Percentiles rank a stretch among this genome's conserved stretches.
Evolutionary conservation across 441 rosid species (phyloP).

Genomic region (Pelargonium cotyledonis): DNA sequence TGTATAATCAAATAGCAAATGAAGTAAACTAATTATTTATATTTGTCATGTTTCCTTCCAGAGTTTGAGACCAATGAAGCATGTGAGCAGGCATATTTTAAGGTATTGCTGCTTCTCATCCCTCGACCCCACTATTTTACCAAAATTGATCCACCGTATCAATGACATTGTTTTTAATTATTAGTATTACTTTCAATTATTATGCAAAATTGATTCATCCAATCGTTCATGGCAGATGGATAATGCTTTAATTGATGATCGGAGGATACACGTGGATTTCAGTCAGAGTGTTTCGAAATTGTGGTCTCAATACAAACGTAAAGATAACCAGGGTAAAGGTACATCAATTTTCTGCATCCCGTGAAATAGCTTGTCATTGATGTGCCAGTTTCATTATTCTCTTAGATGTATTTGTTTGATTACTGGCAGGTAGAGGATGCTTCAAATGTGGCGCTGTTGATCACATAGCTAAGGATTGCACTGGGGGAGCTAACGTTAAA

Average conservation of each 20-base stretch:
- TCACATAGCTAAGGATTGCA: constrained; percentile 82
- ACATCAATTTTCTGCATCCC: not conserved
- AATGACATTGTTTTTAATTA: not conserved
- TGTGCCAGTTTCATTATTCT: not conserved
- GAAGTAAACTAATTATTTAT: not conserved
- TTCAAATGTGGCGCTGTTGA: constrained; percentile 84
- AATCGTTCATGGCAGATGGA: constrained; percentile 58
- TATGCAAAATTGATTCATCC: not conserved
- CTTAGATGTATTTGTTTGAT: not conserved
- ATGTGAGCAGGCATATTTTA: constrained; percentile 77
- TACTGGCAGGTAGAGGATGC: constrained; percentile 57
- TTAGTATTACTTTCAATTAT: not conserved
- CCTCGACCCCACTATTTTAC: not conserved
- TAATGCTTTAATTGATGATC: constrained; percentile 89
- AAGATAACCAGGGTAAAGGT: constrained; percentile 57
- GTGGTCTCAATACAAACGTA: constrained; percentile 74
- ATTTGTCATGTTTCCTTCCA: constrained; percentile 24
- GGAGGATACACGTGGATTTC: constrained; percentile 91
- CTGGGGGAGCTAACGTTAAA: constrained; percentile 36
- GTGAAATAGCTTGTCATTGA: not conserved
- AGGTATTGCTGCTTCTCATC: constrained; percentile 37
- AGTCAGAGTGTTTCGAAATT: constrained; percentile 94
- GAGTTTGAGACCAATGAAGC: constrained; percentile 73
- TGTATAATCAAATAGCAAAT: not conserved
- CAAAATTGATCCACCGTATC: not conserved